Evolutionary conservation across 2,329 filamentous ascomycete genomes (phyloP), one percentile per base, ranked within the genome.

Genomic region (Xenosphaeropsis pyriputrescens): DNA sequence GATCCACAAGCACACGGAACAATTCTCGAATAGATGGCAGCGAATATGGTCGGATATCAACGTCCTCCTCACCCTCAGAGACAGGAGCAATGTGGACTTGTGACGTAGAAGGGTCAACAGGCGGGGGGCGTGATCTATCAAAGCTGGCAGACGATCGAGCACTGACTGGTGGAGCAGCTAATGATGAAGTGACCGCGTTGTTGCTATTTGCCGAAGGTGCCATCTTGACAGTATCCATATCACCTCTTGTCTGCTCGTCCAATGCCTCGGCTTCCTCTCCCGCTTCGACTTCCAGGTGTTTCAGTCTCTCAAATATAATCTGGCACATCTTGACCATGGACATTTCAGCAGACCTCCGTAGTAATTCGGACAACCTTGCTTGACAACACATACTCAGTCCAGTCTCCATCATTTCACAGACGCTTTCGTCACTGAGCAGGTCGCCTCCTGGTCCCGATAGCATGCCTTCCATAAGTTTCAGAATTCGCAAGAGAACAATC

Each of bases 261-360:
- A 83, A 59, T 3, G 71, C 71, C 29, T 78, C 72, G 6, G 72
- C 60, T 43, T 82, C 75, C 29, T 79, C 72, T 11, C 75, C 75
- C 16, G 77, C 72, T 53, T 88, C 80, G 34, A 83, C 70, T 50
- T 93, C 85, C 6, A 96, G 64, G 45, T 88, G 78, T 57, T 93
- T 94, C 37, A 98, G 63, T 42, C 93, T 79, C 57, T 88, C 83
- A 55, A 98, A 98, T 50, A 98, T 94, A 47, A 94, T 86, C 60
- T 98, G 91, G 55, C 91, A 96, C 91, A 98, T 98, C 47, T 85
- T 85, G 34, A 96, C 85, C 88, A 98, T 95, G 39, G 86, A 81
- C 53, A 93, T 91, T 59, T 98, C 91, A 2, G 91, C 91, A 15
- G 88, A 93, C 45, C 88, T 73, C 45, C 89, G 76, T 39, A 98